These are phyloP conservation scores for Leucogyrophana mollusca DNA, from an alignment of 768 basidiomycete species.

Conservation along the genomic window DNA sequence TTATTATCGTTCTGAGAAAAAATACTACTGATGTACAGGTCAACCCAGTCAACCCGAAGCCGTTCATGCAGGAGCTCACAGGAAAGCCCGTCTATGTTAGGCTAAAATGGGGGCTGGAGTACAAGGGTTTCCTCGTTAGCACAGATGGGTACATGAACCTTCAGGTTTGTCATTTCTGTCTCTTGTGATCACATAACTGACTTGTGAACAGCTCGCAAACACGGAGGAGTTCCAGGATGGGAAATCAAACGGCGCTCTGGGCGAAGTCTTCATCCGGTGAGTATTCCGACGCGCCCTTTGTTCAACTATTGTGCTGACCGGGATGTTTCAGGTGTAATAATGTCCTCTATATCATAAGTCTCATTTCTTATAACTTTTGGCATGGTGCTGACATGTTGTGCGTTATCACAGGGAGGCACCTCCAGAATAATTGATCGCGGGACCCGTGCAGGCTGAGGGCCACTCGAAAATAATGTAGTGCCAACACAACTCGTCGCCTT, in stretches of 20 bases:
- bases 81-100: conserved; percentile 95
- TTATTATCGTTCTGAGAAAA: too few relatives aligned
- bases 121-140: conserved; percentile 98
- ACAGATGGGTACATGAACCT: conserved; percentile 99
- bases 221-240: conserved; percentile 98
- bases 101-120: conserved; percentile 98
- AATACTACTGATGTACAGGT: conserved; percentile 50
- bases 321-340: conserved; percentile 76
- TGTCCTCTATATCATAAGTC: conserved; percentile 93
- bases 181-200: not conserved
- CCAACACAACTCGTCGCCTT: not conserved
- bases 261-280: conserved; percentile 97
- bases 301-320: too few relatives aligned
- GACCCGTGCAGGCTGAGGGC: not conserved
- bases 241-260: conserved; percentile 92
- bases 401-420: conserved; percentile 72
- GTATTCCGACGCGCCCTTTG: conserved; percentile 28
- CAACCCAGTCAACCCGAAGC: conserved; percentile 97
- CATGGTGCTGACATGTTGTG: conserved; percentile 22
- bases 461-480: conserved; percentile 1
- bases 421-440: conserved; percentile 36
- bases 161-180: conserved; percentile 55
- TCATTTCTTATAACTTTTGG: conserved; percentile 6
- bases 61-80: conserved; percentile 97
- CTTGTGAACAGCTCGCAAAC: conserved; percentile 77